These are phyloP conservation scores for Pleoardoris graminearum DNA, from an alignment of 2,329 filamentous ascomycete species.

Conservation along the genomic window DNA sequence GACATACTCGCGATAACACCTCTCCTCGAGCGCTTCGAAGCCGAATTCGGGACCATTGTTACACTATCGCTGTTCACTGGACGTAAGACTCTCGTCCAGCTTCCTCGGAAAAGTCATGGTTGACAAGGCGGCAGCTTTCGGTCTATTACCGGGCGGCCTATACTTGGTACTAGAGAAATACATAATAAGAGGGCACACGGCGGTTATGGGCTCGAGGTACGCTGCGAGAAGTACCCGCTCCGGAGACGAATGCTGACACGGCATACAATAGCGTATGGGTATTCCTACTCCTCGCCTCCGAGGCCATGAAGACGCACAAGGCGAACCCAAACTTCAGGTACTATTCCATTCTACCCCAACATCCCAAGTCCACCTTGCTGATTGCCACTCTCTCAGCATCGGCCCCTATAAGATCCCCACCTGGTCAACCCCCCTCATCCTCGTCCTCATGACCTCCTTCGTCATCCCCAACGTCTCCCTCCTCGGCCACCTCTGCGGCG, in stretches of 20 bases:
- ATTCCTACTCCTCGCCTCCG: conserved; percentile 81
- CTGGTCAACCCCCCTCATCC: conserved; percentile 83
- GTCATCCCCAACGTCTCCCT: conserved; percentile 82
- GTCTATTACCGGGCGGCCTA: conserved; percentile 71
- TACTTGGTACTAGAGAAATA: conserved; percentile 80
- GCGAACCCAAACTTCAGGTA: conserved; percentile 76
- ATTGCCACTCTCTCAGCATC: conserved; percentile 46
- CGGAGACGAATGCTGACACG: conserved; percentile 1
- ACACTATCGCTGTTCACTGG: conserved; percentile 88
- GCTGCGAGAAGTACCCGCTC: conserved; percentile 15
- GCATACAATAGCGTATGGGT: conserved; percentile 77
- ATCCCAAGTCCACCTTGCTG: conserved; percentile 27
- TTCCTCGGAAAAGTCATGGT: conserved; percentile 53
- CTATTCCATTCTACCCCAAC: conserved; percentile 6
- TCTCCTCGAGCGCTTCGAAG: conserved; percentile 91
- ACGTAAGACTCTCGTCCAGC: conserved; percentile 61
- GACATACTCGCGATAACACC: conserved; percentile 82
- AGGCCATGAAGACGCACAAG: conserved; percentile 83
- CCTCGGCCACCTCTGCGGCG: conserved; percentile 81
- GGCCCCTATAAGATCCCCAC: conserved; percentile 77
- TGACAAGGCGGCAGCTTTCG: conserved; percentile 44
- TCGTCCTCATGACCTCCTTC: conserved; percentile 73
- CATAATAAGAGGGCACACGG: conserved; percentile 70
- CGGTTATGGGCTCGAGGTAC: conserved; percentile 82
- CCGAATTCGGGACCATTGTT: conserved; percentile 86